Conservation (phyloP, 257 asterid genomes). For the Solanum stenotomum region DNA sequence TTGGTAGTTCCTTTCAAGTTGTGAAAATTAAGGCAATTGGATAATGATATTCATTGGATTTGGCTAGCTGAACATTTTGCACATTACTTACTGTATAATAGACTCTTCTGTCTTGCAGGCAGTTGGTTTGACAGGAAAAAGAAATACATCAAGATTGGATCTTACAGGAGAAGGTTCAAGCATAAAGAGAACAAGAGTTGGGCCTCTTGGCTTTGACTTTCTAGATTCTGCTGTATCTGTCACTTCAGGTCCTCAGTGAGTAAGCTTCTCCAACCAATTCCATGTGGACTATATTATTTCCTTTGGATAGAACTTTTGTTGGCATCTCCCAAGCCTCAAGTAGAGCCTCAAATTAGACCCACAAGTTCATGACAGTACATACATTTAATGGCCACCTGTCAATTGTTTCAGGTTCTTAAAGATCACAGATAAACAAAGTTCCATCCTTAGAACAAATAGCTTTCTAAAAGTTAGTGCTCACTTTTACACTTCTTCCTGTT, state of each 20-base stretch:
- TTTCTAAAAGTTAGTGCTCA: background rate
- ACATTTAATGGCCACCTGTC: background rate
- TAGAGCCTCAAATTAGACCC: background rate
- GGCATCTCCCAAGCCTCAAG: background rate
- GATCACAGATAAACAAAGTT: background rate
- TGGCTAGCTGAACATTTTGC: background rate
- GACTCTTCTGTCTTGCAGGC: constrained; percentile 32
- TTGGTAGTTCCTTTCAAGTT: background rate
- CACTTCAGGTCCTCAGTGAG: constrained; percentile 83
- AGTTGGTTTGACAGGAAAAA: constrained; percentile 51
- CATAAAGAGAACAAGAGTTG: constrained; percentile 73
- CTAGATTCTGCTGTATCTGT: constrained; percentile 89
- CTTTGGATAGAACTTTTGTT: background rate
- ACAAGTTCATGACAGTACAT: background rate
- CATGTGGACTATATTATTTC: background rate
- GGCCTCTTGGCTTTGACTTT: constrained; percentile 83
- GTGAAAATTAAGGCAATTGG: background rate
- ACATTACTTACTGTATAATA: background rate
- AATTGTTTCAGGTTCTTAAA: background rate
- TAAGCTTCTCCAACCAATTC: constrained; percentile 59
- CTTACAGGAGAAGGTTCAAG: constrained; percentile 52
- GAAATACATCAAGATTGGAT: constrained; percentile 51
- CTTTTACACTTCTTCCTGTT: background rate
- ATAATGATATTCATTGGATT: background rate
- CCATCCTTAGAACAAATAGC: background rate